A percentile compares a stretch with the other conserved stretches of the same genome.
These are phyloP conservation scores for Plicaturopsis crispa DNA, from an alignment of 768 basidiomycete genomes.

Conservation along the genomic window DNA sequence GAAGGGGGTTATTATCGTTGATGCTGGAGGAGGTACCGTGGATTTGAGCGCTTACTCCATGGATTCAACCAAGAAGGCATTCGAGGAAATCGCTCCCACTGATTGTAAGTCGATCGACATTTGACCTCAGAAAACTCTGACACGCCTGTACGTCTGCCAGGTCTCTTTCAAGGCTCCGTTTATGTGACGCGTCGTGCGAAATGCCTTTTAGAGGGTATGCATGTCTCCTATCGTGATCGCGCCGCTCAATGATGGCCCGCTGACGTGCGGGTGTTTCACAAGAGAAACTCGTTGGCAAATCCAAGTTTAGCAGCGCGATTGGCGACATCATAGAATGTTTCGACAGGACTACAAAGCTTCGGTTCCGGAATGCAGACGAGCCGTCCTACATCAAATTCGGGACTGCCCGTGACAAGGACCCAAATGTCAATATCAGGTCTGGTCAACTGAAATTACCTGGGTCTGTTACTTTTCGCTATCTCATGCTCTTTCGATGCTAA, in stretches of 20 bases:
- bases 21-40: conserved; percentile 41
- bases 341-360: conserved; percentile 31
- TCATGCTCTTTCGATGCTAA: not conserved
- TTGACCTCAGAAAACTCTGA: not conserved
- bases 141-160: conserved; percentile 20
- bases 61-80: conserved; percentile 27
- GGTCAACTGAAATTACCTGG: conserved; percentile 32
- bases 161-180: conserved; percentile 33
- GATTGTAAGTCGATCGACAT: conserved; percentile 19
- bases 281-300: conserved; percentile 10
- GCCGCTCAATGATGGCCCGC: no score
- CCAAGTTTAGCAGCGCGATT: no score
- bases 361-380: conserved; percentile 31
- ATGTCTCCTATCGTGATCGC: not conserved
- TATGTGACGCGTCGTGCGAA: conserved; percentile 27
- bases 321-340: conserved; percentile 28
- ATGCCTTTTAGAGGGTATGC: conserved; percentile 23
- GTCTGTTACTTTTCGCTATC: conserved; percentile 12
- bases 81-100: conserved; percentile 29
- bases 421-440: conserved; percentile 25
- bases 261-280: not conserved
- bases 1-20: conserved; percentile 35
- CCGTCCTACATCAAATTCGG: conserved; percentile 35
- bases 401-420: conserved; percentile 29
- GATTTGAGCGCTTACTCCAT: conserved; percentile 36